These are phyloP conservation scores for Durio zibethinus DNA, from an alignment of 345 rosid genomes.

Conservation along the genomic window DNA sequence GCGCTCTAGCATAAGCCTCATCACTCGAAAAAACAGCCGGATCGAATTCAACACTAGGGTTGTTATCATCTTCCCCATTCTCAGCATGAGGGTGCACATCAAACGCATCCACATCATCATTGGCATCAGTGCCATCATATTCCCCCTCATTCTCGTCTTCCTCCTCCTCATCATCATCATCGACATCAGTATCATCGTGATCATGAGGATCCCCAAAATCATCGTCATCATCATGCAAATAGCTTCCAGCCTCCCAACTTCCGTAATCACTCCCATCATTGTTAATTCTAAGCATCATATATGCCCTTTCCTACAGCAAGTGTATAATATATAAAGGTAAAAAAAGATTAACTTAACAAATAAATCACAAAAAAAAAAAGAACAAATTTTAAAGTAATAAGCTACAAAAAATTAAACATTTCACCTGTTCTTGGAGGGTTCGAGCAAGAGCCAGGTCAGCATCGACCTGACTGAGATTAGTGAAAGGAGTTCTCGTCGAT, in stretches of 20 bases:
- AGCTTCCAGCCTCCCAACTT: conserved; percentile 81
- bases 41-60: conserved; percentile 41
- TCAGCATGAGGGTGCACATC: conserved; percentile 53
- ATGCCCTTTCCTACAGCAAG: conserved; percentile 70
- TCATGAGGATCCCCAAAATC: conserved; percentile 58
- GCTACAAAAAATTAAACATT: background rate
- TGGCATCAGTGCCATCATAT: conserved; percentile 35
- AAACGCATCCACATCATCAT: conserved; percentile 53
- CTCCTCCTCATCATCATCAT: conserved; percentile 23
- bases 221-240: conserved; percentile 56
- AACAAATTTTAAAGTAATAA: background rate
- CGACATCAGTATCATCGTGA: conserved; percentile 32
- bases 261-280: conserved; percentile 70
- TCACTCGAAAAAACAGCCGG: conserved; percentile 61
- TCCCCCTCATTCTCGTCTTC: conserved; percentile 19
- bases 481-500: conserved; percentile 67
- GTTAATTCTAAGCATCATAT: conserved; percentile 77
- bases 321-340: conserved; percentile 1
- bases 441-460: conserved; percentile 96
- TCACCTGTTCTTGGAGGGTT: conserved; percentile 87
- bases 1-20: conserved; percentile 88
- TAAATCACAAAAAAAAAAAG: conserved; percentile 10
- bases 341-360: background rate
- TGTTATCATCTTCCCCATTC: conserved; percentile 29
- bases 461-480: conserved; percentile 76